Conservation (phyloP, 2,329 filamentous ascomycete genomes). For the Calonectria pseudoturangicola region DNA sequence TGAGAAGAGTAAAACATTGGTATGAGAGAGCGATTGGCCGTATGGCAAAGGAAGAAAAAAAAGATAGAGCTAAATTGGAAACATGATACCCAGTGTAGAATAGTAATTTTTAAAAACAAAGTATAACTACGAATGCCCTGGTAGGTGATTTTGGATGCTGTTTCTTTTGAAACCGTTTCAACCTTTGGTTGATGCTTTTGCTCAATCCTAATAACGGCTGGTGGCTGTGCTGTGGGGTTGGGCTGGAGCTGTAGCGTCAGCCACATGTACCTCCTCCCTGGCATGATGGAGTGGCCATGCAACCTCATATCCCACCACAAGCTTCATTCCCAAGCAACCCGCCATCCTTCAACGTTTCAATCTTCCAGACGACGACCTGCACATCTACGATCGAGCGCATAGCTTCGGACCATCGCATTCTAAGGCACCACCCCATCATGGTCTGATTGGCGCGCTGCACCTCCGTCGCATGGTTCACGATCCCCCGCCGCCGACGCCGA, state of each 20-base stretch:
- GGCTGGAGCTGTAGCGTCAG: constrained; percentile 32
- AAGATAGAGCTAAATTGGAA: constrained; percentile 2
- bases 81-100: constrained; percentile 21
- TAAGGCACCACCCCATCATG: constrained; percentile 48
- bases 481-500: constrained; percentile 43
- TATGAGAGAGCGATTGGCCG: not conserved
- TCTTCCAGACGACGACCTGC: constrained; percentile 4
- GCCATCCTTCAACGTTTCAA: not conserved
- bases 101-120: not conserved
- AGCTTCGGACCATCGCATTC: not conserved
- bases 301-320: constrained; percentile 40
- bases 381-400: not conserved
- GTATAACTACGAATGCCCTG: too few species aligned
- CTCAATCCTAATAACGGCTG: not conserved
- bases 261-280: constrained; percentile 41
- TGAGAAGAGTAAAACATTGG: constrained; percentile 5
- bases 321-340: constrained; percentile 35
- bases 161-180: not conserved
- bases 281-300: constrained; percentile 45
- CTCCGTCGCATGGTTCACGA: constrained; percentile 49
- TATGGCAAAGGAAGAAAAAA: not conserved
- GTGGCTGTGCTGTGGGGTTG: constrained; percentile 41
- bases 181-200: not conserved
- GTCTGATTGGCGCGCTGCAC: constrained; percentile 51
- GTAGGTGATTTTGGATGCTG: not conserved